Conservation (phyloP, 345 rosid genomes). For the Ceriops tagal region DNA sequence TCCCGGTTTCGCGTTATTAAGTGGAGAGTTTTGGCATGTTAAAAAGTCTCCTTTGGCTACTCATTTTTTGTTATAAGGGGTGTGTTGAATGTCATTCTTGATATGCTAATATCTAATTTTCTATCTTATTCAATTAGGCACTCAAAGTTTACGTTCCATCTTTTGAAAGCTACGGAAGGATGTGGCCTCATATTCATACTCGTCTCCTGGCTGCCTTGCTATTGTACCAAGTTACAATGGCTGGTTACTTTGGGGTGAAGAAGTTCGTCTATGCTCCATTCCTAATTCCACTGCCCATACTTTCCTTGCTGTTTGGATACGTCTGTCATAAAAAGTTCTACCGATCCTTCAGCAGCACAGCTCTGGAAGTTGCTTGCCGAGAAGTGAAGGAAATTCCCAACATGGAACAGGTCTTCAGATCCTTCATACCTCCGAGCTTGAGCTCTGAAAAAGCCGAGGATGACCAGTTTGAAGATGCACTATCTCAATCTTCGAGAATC, state of each 20-base stretch:
- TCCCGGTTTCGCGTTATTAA: background rate
- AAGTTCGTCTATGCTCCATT: conserved; percentile 38
- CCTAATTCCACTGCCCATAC: conserved; percentile 45
- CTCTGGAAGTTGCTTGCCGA: conserved; percentile 65
- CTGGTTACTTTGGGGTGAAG: conserved; percentile 63
- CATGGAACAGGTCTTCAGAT: conserved; percentile 55
- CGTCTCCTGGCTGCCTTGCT: conserved; percentile 61
- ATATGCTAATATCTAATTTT: background rate
- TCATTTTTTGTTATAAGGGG: too few species aligned
- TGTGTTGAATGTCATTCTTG: background rate
- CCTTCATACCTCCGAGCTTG: conserved; percentile 66
- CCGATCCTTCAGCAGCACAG: conserved; percentile 43
- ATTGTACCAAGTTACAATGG: conserved; percentile 68
- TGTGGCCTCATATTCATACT: conserved; percentile 90
- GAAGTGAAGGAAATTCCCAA: conserved; percentile 57
- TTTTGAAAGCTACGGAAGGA: conserved; percentile 79
- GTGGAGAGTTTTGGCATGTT: too few species aligned
- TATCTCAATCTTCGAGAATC: conserved; percentile 45
- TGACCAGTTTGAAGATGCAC: conserved; percentile 61
- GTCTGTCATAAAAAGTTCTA: conserved; percentile 71
- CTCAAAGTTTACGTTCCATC: conserved; percentile 83
- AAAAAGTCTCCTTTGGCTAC: too few species aligned
- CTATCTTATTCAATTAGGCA: conserved; percentile 41
- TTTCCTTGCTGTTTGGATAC: conserved; percentile 51
- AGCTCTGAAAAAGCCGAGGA: conserved; percentile 56